Evolutionary conservation across 306 rosid species (phyloP), one percentile per base, ranked within the genome.

Genomic region (Quercus suber): DNA sequence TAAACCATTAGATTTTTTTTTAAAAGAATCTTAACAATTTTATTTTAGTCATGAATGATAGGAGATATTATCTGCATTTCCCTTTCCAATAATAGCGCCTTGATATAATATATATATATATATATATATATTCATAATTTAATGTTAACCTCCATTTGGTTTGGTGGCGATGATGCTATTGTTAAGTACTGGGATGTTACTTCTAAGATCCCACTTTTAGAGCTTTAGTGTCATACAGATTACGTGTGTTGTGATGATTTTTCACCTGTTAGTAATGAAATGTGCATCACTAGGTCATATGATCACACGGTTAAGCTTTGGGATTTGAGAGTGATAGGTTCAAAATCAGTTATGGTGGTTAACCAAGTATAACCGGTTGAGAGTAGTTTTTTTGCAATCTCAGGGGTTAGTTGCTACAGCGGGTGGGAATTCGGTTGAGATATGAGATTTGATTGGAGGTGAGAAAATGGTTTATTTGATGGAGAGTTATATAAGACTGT

Each of bases 401-500:
- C 94, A 97, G 0, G 93, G 99, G 10, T 70, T 90, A 27, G 57
- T 95, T 63, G 98, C 96, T 1, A 93, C 99, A 0, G 97, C 99
- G 0, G 98, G 99, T 2, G 94, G 96, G 19, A 83, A 90, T 55
- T 84, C 94, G 0, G 94, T 93, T n/a, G 90, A 93, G 90, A 61
- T 93, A n/a, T 95, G 98, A 98, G 99, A 95, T 67, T 6, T 95
- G 76, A 80, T 92, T 23, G 96, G 94, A 0, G 99, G 99, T 17
- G 98, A 97, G 87, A 92, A 78, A 59, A 73, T 95, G 77, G 53
- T 91, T 51, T 83, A 59, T 56, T 89, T 97, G 0, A 91, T 95
- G 97, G 98, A 93, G 84, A 89, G 96, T 78, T 98, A 95, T 58
- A 95, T 89, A 75, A 95, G 89, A 95, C 98, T 0, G 98, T 95